Evolutionary conservation across 129 eudicot genomes (phyloP), one percentile per base, ranked within the genome.

Genomic region (Ambrosia artemisiifolia): DNA sequence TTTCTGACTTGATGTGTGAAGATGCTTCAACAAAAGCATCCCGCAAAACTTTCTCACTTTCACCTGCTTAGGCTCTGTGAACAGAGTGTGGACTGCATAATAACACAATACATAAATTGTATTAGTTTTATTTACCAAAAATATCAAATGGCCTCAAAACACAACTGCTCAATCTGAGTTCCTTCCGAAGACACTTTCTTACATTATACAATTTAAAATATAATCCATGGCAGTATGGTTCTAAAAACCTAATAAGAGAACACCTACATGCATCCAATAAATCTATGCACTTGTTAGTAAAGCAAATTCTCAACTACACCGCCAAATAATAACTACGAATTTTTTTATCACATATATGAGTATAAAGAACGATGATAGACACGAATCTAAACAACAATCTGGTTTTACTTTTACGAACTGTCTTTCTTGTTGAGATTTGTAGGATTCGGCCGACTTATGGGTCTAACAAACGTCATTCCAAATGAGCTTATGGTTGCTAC

Each of bases 31-130:
- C 78, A 79, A 94, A 94, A 77, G 98, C 96, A 73, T 90, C 93
- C 32, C 97, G 81, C 68, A 94, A 75, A 44, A 83, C 80, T 86
- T 79, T 84, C 88, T 94, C 98, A 61, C 97, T 94, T 81, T 90
- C 96, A 75, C 97, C 97, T 2, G 95, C 98, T 84, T 90, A 83
- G 49, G 91, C 82, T 70, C 95, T 88, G 71, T 84, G 95, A 72
- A 94, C 91, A 68, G 98, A 80, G 75, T 94, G 96, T 33, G 98
- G 98, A 81, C 97, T 94, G 96, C 89, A 79, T 80, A 63, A 69
- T 47, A 78, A 46, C 68, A 34, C 54, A 63, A 56, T 71, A 70
- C 49, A 79, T 36, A 63, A n/a, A 50, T 35, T 49, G 24, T 0
- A 73, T 64, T 49, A 24, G 32, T 72, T 7, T 7, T 14, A 61